Conservation (phyloP, 106 monocot genomes). For the Dactylorhiza incarnata region DNA sequence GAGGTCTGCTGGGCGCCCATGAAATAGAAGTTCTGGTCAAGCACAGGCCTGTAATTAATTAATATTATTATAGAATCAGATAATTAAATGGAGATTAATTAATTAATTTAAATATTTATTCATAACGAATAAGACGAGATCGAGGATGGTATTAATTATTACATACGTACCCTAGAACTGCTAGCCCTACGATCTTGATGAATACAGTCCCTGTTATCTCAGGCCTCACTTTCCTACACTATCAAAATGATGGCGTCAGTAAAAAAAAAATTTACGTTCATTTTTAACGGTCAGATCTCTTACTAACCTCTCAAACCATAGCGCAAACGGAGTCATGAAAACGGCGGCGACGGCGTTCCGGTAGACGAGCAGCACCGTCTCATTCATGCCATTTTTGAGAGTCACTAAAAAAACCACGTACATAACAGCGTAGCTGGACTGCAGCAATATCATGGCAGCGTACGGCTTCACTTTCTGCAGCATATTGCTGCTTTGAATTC, state of each 20-base stretch:
- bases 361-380: slow-evolving; percentile 51
- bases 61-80: not conserved
- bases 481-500: not conserved
- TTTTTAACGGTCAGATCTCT: not conserved
- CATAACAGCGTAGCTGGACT: slow-evolving; percentile 52
- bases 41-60: slow-evolving; percentile 73
- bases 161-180: slow-evolving; percentile 65
- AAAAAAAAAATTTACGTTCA: no score
- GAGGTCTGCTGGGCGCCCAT: slow-evolving; percentile 63
- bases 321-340: slow-evolving; percentile 44
- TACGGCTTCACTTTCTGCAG: slow-evolving; percentile 37
- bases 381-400: slow-evolving; percentile 53
- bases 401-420: slow-evolving; percentile 31
- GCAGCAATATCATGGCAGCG: slow-evolving; percentile 40
- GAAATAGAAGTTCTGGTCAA: slow-evolving; percentile 82
- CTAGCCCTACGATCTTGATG: slow-evolving; percentile 55
- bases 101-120: no score
- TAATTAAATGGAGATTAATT: not conserved
- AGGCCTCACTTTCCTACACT: slow-evolving; percentile 64
- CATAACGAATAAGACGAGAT: no score
- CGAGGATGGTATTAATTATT: not conserved
- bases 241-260: not conserved
- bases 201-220: slow-evolving; percentile 61
- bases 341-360: slow-evolving; percentile 34
- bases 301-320: slow-evolving; percentile 56